A percentile compares a stretch with the other conserved stretches of the same genome.
Conservation (phyloP, 1,284 basidiomycete genomes). For the Papiliotrema fonsecae region DNA sequence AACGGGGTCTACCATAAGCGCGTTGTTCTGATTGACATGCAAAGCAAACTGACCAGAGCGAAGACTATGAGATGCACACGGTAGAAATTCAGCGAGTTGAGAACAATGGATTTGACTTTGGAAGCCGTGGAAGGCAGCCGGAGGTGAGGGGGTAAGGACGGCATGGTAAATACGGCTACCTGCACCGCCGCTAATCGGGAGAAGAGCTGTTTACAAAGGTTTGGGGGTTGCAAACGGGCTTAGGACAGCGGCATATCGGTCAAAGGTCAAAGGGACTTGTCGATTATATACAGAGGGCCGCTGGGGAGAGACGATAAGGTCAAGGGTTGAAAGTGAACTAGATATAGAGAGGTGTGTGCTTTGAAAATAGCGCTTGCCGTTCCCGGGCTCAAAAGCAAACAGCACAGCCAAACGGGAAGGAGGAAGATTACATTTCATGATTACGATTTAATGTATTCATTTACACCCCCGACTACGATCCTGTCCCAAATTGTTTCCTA, state of each 20-base stretch:
- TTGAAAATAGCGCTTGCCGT: no score
- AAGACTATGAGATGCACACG: slow-evolving; percentile 50
- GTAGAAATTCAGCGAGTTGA: slow-evolving; percentile 45
- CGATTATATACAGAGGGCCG: not conserved
- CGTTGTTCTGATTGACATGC: not conserved
- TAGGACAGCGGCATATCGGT: not conserved
- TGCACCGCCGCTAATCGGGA: no score
- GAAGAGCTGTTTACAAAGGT: not conserved
- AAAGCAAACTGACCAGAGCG: slow-evolving; percentile 41
- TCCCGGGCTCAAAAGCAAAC: no score
- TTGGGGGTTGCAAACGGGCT: not conserved
- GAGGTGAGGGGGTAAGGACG: slow-evolving; percentile 15
- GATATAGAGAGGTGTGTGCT: no score
- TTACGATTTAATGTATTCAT: no score
- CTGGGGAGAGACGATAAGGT: no score
- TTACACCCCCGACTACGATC: no score
- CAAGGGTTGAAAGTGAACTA: no score
- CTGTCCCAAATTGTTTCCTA: no score
- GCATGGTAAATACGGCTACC: not conserved
- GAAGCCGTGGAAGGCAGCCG: slow-evolving; percentile 12
- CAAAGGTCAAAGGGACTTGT: no score
- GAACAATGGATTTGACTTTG: slow-evolving; percentile 14
- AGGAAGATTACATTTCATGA: no score
- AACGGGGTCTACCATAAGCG: slow-evolving; percentile 42
- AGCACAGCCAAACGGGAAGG: no score